Percentiles rank a stretch among this genome's conserved stretches.
These are phyloP conservation scores for Peterozyma xylosa DNA, from an alignment of 805 yeast genomes.

Conservation along the genomic window DNA sequence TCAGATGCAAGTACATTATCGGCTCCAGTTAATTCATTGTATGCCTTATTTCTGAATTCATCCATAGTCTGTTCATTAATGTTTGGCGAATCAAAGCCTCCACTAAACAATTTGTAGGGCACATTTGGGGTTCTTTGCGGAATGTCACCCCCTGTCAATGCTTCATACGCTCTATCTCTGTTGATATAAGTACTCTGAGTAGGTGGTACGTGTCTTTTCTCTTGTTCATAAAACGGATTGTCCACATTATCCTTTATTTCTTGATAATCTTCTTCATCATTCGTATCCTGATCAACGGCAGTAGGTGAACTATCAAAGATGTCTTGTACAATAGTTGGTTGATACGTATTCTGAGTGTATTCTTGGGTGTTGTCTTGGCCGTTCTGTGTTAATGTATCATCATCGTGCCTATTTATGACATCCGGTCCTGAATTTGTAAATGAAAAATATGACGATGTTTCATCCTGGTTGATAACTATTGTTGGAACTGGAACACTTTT, in stretches of 20 bases:
- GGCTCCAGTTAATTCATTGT: not conserved
- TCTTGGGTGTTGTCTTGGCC: no score
- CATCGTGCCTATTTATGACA: no score
- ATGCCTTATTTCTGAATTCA: not conserved
- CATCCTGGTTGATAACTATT: no score
- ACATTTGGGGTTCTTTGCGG: slow-evolving; percentile 4
- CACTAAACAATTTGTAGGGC: not conserved
- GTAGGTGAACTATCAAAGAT: no score
- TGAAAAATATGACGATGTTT: no score
- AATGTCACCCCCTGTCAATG: slow-evolving; percentile 5
- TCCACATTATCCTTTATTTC: no score
- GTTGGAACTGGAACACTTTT: not conserved
- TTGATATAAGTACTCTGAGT: slow-evolving; percentile 4
- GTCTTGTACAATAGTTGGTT: no score
- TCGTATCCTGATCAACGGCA: no score
- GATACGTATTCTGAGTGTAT: no score
- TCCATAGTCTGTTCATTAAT: not conserved
- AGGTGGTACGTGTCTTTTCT: not conserved
- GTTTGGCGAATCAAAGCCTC: not conserved
- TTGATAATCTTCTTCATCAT: no score
- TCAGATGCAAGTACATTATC: not conserved
- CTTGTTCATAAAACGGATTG: not conserved
- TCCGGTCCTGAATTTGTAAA: no score
- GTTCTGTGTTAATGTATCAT: no score
- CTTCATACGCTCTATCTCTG: slow-evolving; percentile 6